These are phyloP conservation scores for Fusarium kyushuense DNA, from an alignment of 2,329 filamentous ascomycete genomes.

Conservation along the genomic window DNA sequence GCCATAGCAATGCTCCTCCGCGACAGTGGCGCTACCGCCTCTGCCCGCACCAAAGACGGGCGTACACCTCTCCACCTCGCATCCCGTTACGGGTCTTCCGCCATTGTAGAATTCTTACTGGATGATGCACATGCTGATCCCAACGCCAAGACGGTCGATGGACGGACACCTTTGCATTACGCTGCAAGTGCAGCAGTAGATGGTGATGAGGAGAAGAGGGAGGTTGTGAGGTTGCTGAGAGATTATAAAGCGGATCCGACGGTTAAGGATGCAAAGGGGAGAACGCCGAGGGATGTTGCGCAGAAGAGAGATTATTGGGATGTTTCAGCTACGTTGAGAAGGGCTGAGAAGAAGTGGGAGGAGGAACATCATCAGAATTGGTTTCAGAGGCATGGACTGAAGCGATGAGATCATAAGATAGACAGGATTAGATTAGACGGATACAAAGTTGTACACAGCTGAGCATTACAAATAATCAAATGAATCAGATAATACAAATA, in stretches of 20 bases:
- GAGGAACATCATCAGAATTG: constrained; percentile 49
- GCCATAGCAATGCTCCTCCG: constrained; percentile 52
- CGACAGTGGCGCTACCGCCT: constrained; percentile 46
- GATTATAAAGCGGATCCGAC: constrained; percentile 50
- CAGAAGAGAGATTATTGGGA: constrained; percentile 52
- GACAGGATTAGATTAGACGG: too few relatives aligned
- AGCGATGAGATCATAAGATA: background rate
- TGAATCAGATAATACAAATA: rapidly evolving
- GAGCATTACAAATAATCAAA: background rate
- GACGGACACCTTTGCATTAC: constrained; percentile 51
- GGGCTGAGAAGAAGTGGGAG: constrained; percentile 52
- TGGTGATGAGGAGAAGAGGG: constrained; percentile 50
- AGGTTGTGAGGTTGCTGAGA: constrained; percentile 48
- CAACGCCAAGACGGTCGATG: constrained; percentile 47
- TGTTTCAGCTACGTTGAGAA: constrained; percentile 49
- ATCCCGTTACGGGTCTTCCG: constrained; percentile 47
- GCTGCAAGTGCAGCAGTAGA: constrained; percentile 49
- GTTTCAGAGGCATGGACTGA: constrained; percentile 48
- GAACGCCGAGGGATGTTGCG: constrained; percentile 50
- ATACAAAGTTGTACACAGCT: too few relatives aligned
- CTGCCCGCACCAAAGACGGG: constrained; percentile 48
- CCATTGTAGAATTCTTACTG: constrained; percentile 50
- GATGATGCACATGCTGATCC: constrained; percentile 49
- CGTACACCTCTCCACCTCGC: constrained; percentile 52
- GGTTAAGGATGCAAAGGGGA: constrained; percentile 44